Evolutionary conservation across 352 stramenopile species (phyloP).

Genomic region (Phytophthora kernoviae): DNA sequence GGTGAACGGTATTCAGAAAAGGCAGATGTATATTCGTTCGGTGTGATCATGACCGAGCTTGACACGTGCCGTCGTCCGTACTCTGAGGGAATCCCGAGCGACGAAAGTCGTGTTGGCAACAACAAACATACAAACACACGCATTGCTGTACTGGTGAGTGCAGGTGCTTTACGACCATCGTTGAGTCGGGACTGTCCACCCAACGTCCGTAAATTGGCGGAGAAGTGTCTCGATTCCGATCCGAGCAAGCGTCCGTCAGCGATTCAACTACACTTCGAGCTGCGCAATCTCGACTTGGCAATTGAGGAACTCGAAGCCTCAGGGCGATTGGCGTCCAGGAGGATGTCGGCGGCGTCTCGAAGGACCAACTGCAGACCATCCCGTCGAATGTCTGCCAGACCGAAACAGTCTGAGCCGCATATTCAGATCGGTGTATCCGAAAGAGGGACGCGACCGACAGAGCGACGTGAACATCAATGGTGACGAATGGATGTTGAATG

Average conservation of each 20-base stretch:
- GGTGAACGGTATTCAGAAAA: constrained; percentile 69
- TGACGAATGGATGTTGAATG: constrained; percentile 1
- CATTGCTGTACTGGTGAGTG: constrained; percentile 64
- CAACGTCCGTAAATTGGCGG: constrained; percentile 45
- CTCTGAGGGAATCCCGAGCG: constrained; percentile 33
- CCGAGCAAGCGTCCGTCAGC: constrained; percentile 56
- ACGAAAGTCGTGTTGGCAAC: constrained; percentile 22
- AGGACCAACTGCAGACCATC: constrained; percentile 10
- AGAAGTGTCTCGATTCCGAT: constrained; percentile 54
- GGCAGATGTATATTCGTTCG: constrained; percentile 80
- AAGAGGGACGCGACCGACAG: neutral
- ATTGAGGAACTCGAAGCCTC: constrained; percentile 26
- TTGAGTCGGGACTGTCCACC: constrained; percentile 52
- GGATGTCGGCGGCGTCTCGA: constrained; percentile 12
- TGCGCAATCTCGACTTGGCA: constrained; percentile 43
- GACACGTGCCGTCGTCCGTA: constrained; percentile 52
- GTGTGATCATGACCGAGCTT: constrained; percentile 60
- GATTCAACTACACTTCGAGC: constrained; percentile 69
- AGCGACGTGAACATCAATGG: neutral
- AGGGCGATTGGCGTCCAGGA: constrained; percentile 4
- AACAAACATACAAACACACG: constrained; percentile 45
- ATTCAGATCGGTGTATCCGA: constrained; percentile 12
- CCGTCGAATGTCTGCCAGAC: neutral
- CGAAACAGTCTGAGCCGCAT: constrained; percentile 14
- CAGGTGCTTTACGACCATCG: constrained; percentile 46